Percentiles rank a stretch among this genome's conserved stretches.
Conservation (phyloP, 106 monocot genomes). For the Acanthochlamys bracteata region DNA sequence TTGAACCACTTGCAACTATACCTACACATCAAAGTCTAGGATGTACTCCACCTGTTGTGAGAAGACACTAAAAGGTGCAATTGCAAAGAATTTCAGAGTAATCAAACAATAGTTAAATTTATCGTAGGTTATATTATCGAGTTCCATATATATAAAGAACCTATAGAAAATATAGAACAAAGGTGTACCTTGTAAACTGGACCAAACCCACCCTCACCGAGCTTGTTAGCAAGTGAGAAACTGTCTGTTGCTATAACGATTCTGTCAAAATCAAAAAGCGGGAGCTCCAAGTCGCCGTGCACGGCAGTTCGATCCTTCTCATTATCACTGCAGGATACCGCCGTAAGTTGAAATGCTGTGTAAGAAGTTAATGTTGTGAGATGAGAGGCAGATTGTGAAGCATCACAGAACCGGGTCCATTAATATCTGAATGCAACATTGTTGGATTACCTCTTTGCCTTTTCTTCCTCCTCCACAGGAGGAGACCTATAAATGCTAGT, state of each 20-base stretch:
- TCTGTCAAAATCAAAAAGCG: not conserved
- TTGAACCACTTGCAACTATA: no score
- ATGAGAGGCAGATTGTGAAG: not conserved
- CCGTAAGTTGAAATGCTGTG: not conserved
- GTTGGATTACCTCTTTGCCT: not conserved
- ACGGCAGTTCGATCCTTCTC: not conserved
- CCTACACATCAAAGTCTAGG: no score
- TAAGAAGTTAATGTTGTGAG: not conserved
- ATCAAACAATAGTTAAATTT: no score
- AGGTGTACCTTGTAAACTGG: conserved; percentile 4
- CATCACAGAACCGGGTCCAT: not conserved
- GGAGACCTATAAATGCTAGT: not conserved
- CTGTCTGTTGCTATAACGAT: conserved; percentile 3
- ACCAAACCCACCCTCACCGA: conserved; percentile 14
- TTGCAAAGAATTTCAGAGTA: no score
- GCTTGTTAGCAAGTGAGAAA: conserved; percentile 6
- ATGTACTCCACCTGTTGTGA: no score
- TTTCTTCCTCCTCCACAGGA: conserved; percentile 4
- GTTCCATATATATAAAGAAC: not conserved
- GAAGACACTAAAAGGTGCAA: no score
- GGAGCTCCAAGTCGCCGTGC: conserved; percentile 4
- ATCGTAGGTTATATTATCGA: no score
- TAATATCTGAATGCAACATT: not conserved
- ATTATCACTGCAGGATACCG: not conserved
- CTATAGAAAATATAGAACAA: not conserved